Conservation (phyloP, 2,329 filamentous ascomycete species). For the Phialocephala sp. region DNA sequence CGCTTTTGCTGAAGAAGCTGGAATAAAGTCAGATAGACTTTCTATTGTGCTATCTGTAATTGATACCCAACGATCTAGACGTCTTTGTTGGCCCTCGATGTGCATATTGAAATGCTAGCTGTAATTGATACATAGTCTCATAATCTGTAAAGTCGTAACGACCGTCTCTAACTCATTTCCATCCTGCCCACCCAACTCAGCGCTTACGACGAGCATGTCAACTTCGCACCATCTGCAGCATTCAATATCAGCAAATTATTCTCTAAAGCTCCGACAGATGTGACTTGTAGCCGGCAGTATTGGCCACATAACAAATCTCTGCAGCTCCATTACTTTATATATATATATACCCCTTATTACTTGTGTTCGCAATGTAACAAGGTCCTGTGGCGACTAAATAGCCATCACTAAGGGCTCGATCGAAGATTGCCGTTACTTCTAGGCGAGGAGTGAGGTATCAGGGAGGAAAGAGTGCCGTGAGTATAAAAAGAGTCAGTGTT, state of each 20-base stretch:
- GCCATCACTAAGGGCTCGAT: conserved; percentile 18
- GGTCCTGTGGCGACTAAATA: conserved; percentile 20
- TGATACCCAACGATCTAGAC: conserved; percentile 23
- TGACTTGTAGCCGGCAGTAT: conserved; percentile 22
- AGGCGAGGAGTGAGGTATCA: neutral
- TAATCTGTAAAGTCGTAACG: neutral
- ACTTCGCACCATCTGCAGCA: conserved; percentile 3
- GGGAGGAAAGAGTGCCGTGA: conserved; percentile 3
- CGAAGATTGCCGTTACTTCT: conserved; percentile 11
- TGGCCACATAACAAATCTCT: conserved; percentile 15
- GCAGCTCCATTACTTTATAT: conserved; percentile 13
- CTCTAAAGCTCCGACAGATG: neutral
- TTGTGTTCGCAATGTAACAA: conserved; percentile 23
- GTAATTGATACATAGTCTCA: neutral
- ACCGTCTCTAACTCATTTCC: neutral
- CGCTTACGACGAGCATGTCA: conserved; percentile 4
- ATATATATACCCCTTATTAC: conserved; percentile 24
- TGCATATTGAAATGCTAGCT: neutral
- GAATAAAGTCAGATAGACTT: conserved; percentile 25
- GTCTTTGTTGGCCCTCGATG: neutral
- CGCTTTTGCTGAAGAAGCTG: conserved; percentile 64
- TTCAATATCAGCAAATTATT: neutral
- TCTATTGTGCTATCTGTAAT: conserved; percentile 16
- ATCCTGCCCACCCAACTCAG: neutral
- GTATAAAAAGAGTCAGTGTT: conserved; percentile 9